Evolutionary conservation across 2,329 filamentous ascomycete genomes (phyloP).

Genomic region (Pseudopithomyces maydicus): DNA sequence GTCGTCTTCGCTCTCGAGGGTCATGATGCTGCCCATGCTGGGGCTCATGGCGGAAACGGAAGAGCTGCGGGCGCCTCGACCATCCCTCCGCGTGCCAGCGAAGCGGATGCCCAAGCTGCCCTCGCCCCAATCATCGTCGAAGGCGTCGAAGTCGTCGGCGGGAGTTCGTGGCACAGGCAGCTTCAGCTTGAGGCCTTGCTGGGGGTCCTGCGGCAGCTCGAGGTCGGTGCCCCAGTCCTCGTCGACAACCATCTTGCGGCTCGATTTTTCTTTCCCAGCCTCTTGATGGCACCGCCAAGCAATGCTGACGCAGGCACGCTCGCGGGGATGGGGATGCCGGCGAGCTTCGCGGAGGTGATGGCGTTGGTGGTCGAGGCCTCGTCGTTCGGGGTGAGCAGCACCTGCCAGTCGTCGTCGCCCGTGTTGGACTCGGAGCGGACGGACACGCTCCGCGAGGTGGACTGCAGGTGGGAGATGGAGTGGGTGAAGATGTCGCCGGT

Average conservation of each 20-base stretch:
- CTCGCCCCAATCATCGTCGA: slow-evolving; percentile 91
- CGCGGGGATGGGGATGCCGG: slow-evolving; percentile 87
- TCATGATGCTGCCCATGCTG: slow-evolving; percentile 89
- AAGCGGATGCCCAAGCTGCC: slow-evolving; percentile 90
- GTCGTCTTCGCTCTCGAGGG: slow-evolving; percentile 91
- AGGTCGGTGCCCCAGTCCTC: slow-evolving; percentile 59
- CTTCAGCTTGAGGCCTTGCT: slow-evolving; percentile 49
- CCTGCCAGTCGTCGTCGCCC: slow-evolving; percentile 86
- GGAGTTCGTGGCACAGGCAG: slow-evolving; percentile 50
- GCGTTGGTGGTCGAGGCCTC: slow-evolving; percentile 83
- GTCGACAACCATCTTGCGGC: slow-evolving; percentile 50
- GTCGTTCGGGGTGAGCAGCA: slow-evolving; percentile 83
- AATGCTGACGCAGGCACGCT: slow-evolving; percentile 89
- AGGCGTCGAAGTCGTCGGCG: slow-evolving; percentile 72
- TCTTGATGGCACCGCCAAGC: slow-evolving; percentile 89
- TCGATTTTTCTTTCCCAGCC: slow-evolving; percentile 68
- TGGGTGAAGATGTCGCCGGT: slow-evolving; percentile 73
- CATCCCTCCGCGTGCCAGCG: slow-evolving; percentile 81
- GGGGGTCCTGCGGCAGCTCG: slow-evolving; percentile 47
- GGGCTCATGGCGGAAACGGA: slow-evolving; percentile 89
- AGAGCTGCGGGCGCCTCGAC: slow-evolving; percentile 80
- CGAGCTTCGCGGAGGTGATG: slow-evolving; percentile 83
- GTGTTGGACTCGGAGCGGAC: slow-evolving; percentile 77
- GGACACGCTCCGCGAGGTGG: slow-evolving; percentile 80
- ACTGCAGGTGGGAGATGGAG: slow-evolving; percentile 73